These are phyloP conservation scores for Lophiotrema nucula DNA, from an alignment of 495 filamentous ascomycete species.

Conservation along the genomic window DNA sequence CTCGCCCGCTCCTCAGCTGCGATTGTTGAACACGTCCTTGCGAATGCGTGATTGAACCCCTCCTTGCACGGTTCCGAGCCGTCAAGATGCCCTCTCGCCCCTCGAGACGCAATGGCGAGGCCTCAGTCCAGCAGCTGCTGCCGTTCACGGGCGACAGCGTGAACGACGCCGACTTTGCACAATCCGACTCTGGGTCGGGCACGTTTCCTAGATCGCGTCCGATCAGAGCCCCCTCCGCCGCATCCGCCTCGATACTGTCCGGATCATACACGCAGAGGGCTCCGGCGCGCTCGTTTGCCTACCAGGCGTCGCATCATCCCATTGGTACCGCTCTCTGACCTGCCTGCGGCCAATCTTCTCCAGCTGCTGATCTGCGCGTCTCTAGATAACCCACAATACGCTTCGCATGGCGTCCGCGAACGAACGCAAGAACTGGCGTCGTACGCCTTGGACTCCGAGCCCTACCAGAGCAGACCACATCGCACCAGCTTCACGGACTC, in stretches of 20 bases:
- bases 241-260: conserved; percentile 31
- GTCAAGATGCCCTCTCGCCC: conserved; percentile 22
- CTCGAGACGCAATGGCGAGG: not conserved
- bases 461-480: conserved; percentile 23
- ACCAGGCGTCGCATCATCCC: conserved; percentile 65
- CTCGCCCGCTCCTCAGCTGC: too few species aligned
- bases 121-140: conserved; percentile 22
- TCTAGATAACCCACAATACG: conserved; percentile 69
- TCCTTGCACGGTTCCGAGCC: too few species aligned
- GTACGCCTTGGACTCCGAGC: conserved; percentile 64
- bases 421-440: conserved; percentile 88
- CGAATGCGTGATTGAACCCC: too few species aligned
- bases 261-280: conserved; percentile 58
- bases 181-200: not conserved
- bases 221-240: conserved; percentile 26
- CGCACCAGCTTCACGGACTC: conserved; percentile 26
- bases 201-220: conserved; percentile 19
- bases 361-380: not conserved
- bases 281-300: conserved; percentile 75
- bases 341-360: not conserved
- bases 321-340: conserved; percentile 52
- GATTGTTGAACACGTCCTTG: too few species aligned
- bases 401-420: conserved; percentile 75
- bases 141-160: conserved; percentile 33
- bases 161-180: conserved; percentile 23